Evolutionary conservation across 768 basidiomycete species (phyloP).

Genomic region (Brasilioporus rufonigricans): DNA sequence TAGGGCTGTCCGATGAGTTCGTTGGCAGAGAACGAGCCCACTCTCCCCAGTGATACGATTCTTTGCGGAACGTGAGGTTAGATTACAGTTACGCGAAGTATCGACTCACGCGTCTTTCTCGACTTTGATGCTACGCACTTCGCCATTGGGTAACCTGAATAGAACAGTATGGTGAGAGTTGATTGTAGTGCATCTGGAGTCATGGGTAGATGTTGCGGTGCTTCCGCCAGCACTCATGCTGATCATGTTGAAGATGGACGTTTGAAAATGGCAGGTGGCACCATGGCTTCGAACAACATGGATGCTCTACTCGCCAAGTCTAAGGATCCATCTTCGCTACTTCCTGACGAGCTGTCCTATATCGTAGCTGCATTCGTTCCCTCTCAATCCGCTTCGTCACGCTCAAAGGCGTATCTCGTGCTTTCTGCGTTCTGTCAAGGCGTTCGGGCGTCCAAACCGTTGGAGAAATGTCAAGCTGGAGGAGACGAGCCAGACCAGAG

Average conservation of each 20-base stretch:
- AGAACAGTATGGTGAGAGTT: constrained; percentile 75
- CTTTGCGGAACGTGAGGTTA: constrained; percentile 38
- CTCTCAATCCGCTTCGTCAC: constrained; percentile 39
- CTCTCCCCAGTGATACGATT: constrained; percentile 73
- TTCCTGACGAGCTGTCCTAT: constrained; percentile 55
- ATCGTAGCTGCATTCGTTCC: constrained; percentile 54
- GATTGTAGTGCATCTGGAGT: constrained; percentile 39
- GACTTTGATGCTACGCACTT: constrained; percentile 70
- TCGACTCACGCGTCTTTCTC: constrained; percentile 65
- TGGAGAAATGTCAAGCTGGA: constrained; percentile 34
- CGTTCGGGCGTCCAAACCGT: constrained; percentile 39
- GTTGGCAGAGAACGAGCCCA: constrained; percentile 77
- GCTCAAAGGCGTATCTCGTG: constrained; percentile 68
- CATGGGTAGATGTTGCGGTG: constrained; percentile 1
- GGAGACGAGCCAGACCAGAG: constrained; percentile 42
- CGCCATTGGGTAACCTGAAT: constrained; percentile 74
- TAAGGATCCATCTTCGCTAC: constrained; percentile 35
- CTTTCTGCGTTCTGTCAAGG: constrained; percentile 70
- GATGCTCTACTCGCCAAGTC: constrained; percentile 34
- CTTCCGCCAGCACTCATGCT: constrained; percentile 18
- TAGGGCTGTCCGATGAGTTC: constrained; percentile 82
- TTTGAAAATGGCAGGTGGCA: background rate
- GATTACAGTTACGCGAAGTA: background rate
- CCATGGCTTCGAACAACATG: constrained; percentile 22
- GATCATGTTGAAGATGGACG: background rate